Percentiles rank a stretch among this genome's conserved stretches.
These are phyloP conservation scores for Phytophthora pini DNA, from an alignment of 352 stramenopile genomes.

Conservation along the genomic window DNA sequence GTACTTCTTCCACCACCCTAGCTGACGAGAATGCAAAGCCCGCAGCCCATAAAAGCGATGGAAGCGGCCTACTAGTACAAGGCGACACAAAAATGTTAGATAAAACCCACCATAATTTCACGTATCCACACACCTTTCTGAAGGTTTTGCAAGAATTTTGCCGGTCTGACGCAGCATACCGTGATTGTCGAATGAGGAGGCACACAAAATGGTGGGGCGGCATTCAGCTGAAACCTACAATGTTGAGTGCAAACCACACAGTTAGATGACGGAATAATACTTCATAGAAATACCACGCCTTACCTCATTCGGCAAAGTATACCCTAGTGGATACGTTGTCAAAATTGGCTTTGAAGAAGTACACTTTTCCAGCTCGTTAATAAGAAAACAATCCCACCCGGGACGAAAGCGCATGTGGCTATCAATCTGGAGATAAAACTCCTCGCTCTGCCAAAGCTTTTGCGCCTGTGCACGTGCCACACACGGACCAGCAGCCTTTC, in stretches of 20 bases:
- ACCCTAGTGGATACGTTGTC: conserved; percentile 94
- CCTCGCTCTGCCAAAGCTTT: conserved; percentile 81
- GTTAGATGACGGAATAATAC: conserved; percentile 1
- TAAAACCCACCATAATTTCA: background rate
- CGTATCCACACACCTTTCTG: conserved; percentile 31
- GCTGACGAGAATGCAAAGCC: conserved; percentile 73
- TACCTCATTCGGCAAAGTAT: conserved; percentile 82
- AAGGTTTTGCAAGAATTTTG: conserved; percentile 52
- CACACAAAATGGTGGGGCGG: conserved; percentile 69
- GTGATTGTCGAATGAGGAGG: conserved; percentile 58
- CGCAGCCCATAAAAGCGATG: conserved; percentile 78
- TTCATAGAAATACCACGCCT: conserved; percentile 13
- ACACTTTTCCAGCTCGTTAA: conserved; percentile 70
- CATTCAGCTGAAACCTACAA: conserved; percentile 51
- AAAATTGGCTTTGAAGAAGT: conserved; percentile 76
- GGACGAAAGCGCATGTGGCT: conserved; percentile 92
- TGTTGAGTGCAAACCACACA: background rate
- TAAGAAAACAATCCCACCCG: conserved; percentile 92
- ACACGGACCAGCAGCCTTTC: conserved; percentile 89
- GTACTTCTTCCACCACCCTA: conserved; percentile 65
- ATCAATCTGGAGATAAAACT: conserved; percentile 95
- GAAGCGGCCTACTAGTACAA: conserved; percentile 44
- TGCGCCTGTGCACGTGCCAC: conserved; percentile 87
- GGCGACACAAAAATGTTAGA: conserved; percentile 6
- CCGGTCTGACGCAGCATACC: conserved; percentile 66